Conservation (phyloP, 176 grass and related monocot genomes). For the Oryza glaberrima region DNA sequence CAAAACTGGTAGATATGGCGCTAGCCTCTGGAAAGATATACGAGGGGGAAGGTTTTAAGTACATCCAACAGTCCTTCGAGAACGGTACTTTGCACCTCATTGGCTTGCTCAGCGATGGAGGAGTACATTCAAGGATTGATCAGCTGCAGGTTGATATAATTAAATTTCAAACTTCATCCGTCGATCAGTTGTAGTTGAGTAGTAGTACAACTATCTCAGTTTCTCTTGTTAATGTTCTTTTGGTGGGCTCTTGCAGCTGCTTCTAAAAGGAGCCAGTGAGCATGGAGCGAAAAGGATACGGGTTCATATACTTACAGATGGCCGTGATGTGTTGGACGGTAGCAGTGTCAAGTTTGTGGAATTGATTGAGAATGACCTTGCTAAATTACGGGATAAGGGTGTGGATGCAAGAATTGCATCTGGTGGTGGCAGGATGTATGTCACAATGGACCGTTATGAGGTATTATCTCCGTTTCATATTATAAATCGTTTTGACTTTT, state of each 20-base stretch:
- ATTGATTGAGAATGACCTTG: conserved; percentile 75
- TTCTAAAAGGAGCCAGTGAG: conserved; percentile 79
- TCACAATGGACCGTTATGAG: conserved; percentile 98
- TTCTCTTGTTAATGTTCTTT: not conserved
- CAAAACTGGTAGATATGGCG: conserved; percentile 82
- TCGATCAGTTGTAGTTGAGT: not conserved
- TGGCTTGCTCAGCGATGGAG: conserved; percentile 87
- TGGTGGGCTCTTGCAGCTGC: conserved; percentile 51
- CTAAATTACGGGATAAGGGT: conserved; percentile 62
- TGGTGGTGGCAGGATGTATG: conserved; percentile 95
- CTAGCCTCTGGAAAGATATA: conserved; percentile 85
- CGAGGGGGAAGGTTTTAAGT: conserved; percentile 81
- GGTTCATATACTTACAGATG: conserved; percentile 86
- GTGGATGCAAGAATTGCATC: conserved; percentile 83
- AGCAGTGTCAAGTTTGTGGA: conserved; percentile 88
- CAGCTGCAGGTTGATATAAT: conserved; percentile 66
- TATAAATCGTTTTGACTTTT: too few species aligned
- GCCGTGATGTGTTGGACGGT: conserved; percentile 87
- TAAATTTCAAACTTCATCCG: not conserved
- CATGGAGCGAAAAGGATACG: conserved; percentile 83
- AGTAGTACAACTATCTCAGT: not conserved
- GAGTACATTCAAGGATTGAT: conserved; percentile 92
- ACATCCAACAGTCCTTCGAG: conserved; percentile 76
- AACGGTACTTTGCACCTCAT: conserved; percentile 87
- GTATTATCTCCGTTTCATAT: conserved; percentile 1